These are phyloP conservation scores for Discostella stelligeroides DNA, from an alignment of 108 stramenopile species.

Conservation along the genomic window DNA sequence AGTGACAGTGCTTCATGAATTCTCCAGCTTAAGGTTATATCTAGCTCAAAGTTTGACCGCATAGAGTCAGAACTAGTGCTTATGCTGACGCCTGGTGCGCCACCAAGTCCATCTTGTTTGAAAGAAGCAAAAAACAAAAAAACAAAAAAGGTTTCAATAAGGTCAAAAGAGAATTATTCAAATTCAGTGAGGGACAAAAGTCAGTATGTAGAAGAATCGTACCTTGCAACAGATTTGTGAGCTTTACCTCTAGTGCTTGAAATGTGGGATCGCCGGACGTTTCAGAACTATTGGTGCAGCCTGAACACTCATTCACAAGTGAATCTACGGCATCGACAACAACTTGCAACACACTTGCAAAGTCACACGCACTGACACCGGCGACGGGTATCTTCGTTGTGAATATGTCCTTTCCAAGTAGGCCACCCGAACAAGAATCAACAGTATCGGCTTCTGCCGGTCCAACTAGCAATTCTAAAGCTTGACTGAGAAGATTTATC, in stretches of 20 bases:
- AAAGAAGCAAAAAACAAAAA: too few relatives aligned
- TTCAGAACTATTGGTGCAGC: background rate
- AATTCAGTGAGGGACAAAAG: too few relatives aligned
- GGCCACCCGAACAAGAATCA: constrained; percentile 50
- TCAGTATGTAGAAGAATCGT: background rate
- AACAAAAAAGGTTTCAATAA: too few relatives aligned
- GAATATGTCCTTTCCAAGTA: constrained; percentile 37
- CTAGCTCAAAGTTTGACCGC: constrained; percentile 11
- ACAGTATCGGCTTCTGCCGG: constrained; percentile 30
- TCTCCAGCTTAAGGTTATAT: constrained; percentile 19
- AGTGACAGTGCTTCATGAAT: constrained; percentile 13
- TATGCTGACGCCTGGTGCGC: constrained; percentile 20
- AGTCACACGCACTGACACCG: constrained; percentile 20
- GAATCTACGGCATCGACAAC: constrained; percentile 6
- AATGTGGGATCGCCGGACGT: background rate
- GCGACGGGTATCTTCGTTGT: constrained; percentile 33
- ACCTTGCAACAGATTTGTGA: constrained; percentile 6
- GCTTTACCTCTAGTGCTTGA: constrained; percentile 3
- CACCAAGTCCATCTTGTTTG: constrained; percentile 47
- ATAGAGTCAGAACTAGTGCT: background rate
- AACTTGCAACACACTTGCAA: constrained; percentile 26
- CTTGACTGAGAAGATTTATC: constrained; percentile 21
- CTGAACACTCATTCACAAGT: constrained; percentile 3
- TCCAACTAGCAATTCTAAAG: constrained; percentile 37
- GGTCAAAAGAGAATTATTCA: too few relatives aligned